Evolutionary conservation across 2,329 filamentous ascomycete genomes (phyloP), one percentile per base, ranked within the genome.

Genomic region (Falciphora oryzae): DNA sequence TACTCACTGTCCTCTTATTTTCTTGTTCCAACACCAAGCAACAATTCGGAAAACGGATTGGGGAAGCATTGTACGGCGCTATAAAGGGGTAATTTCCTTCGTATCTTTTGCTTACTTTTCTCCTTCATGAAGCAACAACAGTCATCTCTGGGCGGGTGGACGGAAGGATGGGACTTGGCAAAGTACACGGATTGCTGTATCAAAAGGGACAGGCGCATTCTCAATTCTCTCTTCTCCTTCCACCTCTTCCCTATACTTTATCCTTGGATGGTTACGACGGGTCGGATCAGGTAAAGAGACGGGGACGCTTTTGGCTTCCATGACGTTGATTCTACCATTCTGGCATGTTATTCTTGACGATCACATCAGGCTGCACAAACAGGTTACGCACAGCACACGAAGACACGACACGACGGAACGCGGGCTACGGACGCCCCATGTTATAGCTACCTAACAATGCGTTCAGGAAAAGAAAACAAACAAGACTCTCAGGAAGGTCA

Each of bases 141-240:
- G 44, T 22, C 16, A 62, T 35, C 27, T 53, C 25, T 32, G 32
- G 38, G 31, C n/a, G 25, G 27, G 14, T 29, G n/a, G 60, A 61
- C 29, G 38, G 60, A 32, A 11, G 18, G n/a, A 25, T 61, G 10
- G 25, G 59, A 38, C 56, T 32, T 53, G 61, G 61, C 61, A 62
- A n/a, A 62, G 61, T 62, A 62, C 27, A 62, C 44, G 61, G 61
- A 56, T 56, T 57, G 44, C 44, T 53, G 44, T 53, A 53, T 10
- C 44, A 53, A 53, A 53, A 10, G n/a, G 44, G 50, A 53, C 28
- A 25, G 27, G 32, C 29, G 27, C n/a, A 27, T 31, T 50, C 57
- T 28, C 3, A 18, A 1, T 13, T 32, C 18, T 62, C 8, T 35
- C 18, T 35, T 32, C 32, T 50, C 11, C 22, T 57, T 62, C 18